These are phyloP conservation scores for Amanita muscaria DNA, from an alignment of 768 basidiomycete genomes.

Conservation along the genomic window DNA sequence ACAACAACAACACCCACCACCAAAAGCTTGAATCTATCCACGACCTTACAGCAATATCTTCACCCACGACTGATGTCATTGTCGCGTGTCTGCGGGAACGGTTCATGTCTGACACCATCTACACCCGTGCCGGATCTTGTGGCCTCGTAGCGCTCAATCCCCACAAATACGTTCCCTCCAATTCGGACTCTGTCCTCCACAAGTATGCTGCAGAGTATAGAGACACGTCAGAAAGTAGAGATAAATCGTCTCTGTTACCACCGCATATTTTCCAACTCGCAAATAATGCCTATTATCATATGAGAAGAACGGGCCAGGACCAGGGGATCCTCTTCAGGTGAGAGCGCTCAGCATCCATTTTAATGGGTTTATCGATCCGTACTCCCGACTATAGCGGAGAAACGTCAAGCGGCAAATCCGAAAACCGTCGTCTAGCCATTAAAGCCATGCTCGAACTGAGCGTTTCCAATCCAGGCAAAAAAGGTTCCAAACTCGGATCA, in stretches of 20 bases:
- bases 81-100: constrained; percentile 80
- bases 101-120: constrained; percentile 77
- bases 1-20: constrained; percentile 17
- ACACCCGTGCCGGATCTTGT: constrained; percentile 65
- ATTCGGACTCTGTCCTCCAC: constrained; percentile 75
- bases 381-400: constrained; percentile 84
- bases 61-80: constrained; percentile 75
- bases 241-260: constrained; percentile 30
- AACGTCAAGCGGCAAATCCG: constrained; percentile 90
- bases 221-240: constrained; percentile 56
- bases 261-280: constrained; percentile 93
- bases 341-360: too few relatives aligned
- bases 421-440: constrained; percentile 82
- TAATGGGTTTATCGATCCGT: too few relatives aligned
- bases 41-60: constrained; percentile 60
- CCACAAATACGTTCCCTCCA: constrained; percentile 79
- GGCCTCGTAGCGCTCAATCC: constrained; percentile 85
- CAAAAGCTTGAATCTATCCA: constrained; percentile 64
- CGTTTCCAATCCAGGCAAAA: constrained; percentile 85
- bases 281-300: constrained; percentile 91
- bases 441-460: constrained; percentile 89
- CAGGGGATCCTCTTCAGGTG: constrained; percentile 84
- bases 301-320: constrained; percentile 89
- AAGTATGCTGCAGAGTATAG: constrained; percentile 85
- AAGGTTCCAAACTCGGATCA: constrained; percentile 77